Base-by-base conservation (phyloP, 345 rosid species). In the Durio zibethinus region DNA sequence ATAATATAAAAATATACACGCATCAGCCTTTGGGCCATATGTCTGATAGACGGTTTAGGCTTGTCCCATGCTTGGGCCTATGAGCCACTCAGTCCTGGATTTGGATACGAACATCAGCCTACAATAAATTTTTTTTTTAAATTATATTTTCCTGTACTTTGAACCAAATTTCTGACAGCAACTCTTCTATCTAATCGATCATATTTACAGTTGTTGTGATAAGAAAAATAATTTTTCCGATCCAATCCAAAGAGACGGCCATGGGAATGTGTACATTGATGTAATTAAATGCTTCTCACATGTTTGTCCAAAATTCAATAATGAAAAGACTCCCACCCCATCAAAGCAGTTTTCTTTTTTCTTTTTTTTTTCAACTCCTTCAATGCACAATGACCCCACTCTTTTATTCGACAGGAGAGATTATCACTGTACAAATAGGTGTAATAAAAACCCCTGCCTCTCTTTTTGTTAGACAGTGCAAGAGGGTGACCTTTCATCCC, bases 231-330 rank as follows among this genome's bases (percentile, higher is more conserved):
- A n/a, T n/a, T n/a, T n/a, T n/a, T n/a, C n/a, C n/a, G n/a, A n/a
- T n/a, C n/a, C n/a, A n/a, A n/a, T n/a, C n/a, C n/a, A n/a, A n/a
- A n/a, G n/a, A n/a, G n/a, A 33, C 2, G 36, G 36, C 36, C 4
- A 33, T 33, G 36, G 4, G 1, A 33, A 33, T 33, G 1, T 1
- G 36, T 33, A 33, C 36, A 80, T 70, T 7, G 33, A 69, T 36
- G 48, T 71, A 38, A 82, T 72, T 65, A 76, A 76, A 76, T 76
- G 73, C 66, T 10, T 2, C 6, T 61, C 80, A 77, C 76, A 73
- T 74, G 79, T 57, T 76, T 73, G 67, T 43, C 33, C 36, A 77
- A 53, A 80, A 74, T 69, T 29, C 57, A 54, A 80, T 77, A 15
- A 83, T 69, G 54, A 70, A 59, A n/a, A 43, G 45, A 33, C 76